Evolutionary conservation across 2,329 filamentous ascomycete genomes (phyloP), one percentile per base, ranked within the genome.

Genomic region (Xylariaceae sp.): DNA sequence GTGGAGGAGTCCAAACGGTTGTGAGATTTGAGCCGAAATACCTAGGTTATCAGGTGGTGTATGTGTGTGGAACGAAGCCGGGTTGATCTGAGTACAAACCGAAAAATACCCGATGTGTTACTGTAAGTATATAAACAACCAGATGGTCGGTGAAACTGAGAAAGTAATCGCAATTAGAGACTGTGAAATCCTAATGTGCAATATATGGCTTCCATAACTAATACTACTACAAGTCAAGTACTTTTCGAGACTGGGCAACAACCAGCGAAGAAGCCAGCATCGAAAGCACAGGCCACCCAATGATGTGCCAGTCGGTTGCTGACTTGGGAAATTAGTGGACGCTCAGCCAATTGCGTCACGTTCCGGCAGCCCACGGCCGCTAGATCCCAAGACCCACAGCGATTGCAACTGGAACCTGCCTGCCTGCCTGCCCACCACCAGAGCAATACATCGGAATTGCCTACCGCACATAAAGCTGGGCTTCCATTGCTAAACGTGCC

Each of bases 261-360:
- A 10, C n/a, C 21, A 47, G 52, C 20, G 44, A 49, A 42, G 42
- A 21, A 21, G 18, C 51, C 26, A 3, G 50, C 23, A 29, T 9
- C 50, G 12, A 50, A 46, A 48, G 57, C 55, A 64, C 52, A 49
- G 46, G 44, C 56, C 56, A 61, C 52, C 55, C 56, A 61, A 64
- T 62, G 60, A 65, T 59, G 60, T 52, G 47, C 54, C 48, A 42
- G 23, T 43, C 57, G 20, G 16, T 50, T 42, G 37, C 59, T 46
- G n/a, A 43, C 29, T 58, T 64, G 18, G 57, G 61, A 40, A 47
- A 58, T 56, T 57, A 54, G 50, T 62, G 60, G 60, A 37, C 7
- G 41, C 6, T 46, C 41, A 14, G 12, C 66, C 62, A 67, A 64
- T 68, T 44, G 64, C 62, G 64, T 62, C 40, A 44, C 48, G 41